phyloP scores from a whole-genome alignment of 345 rosid species.

The Acer negundo region DNA sequence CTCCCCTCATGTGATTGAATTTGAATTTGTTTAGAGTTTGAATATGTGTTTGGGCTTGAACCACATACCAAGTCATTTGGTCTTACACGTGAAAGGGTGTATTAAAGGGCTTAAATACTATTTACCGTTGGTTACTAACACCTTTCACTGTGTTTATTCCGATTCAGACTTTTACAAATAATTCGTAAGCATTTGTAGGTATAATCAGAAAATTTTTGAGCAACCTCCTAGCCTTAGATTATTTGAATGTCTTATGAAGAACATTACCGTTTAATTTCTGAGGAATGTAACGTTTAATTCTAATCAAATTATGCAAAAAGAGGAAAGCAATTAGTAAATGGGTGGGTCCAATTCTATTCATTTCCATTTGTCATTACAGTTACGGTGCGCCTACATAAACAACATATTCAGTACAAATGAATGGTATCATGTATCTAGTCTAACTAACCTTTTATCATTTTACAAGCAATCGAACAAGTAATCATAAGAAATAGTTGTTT shows the following conservation, averaged over 20 bases:
- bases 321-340: neutral
- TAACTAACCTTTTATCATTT: conserved; percentile 21
- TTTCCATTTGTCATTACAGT: conserved; percentile 16
- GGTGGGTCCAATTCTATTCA: neutral
- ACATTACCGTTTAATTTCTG: neutral
- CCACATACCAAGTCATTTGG: too few relatives aligned
- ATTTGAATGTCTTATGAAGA: neutral
- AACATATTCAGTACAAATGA: conserved; percentile 10
- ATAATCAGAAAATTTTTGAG: neutral
- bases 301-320: neutral
- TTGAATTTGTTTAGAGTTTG: too few relatives aligned
- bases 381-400: neutral
- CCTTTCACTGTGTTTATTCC: neutral
- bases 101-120: too few relatives aligned
- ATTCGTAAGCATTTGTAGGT: neutral
- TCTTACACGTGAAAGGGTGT: too few relatives aligned
- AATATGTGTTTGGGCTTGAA: too few relatives aligned
- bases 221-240: neutral
- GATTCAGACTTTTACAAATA: neutral
- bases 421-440: conserved; percentile 11
- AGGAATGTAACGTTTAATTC: too few relatives aligned
- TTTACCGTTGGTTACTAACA: too few relatives aligned
- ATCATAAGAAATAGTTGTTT: neutral
- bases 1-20: too few relatives aligned
- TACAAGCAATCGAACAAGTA: conserved; percentile 15